Evolutionary conservation across 495 filamentous ascomycete genomes (phyloP), one percentile per base, ranked within the genome.

Genomic region (Neurospora sp.): DNA sequence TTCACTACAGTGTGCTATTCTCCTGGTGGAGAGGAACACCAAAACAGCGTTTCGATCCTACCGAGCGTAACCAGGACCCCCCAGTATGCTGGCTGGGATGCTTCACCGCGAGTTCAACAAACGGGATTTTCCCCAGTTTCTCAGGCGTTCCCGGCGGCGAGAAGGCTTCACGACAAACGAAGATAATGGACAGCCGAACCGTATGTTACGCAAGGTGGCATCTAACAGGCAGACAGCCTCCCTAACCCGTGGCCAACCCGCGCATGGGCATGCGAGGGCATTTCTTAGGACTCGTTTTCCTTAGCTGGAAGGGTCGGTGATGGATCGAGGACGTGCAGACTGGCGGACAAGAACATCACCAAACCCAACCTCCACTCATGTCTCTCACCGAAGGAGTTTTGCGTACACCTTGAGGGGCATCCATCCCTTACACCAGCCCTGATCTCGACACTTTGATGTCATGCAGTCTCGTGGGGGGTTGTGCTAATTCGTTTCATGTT

Each of bases 51-150:
- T 62, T 28, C 48, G 15, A 62, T 62, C 54, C 54, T 34, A 66
- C 28, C 28, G 5, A 5, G 6, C 15, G 28, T 34, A 34, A 66
- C 54, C 54, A 66, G 54, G 54, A 66, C 6, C 54, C 54, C 54
- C 54, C 24, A 28, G 54, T 36, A 34, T 17, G 54, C 28, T 66
- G 54, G 54, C 54, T 1, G 54, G 54, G 54, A 19, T 66, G 54
- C 54, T 66, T 66, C 54, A 66, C 54, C 54, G 54, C 54, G 54
- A 66, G 54, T 66, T 66, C 54, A 66, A 66, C 54, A 66, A 66
- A 66, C 54, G 54, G 54, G 54, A 62, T 19, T 19, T 31, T 13
- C 45, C 54, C 54, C 5, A 34, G 28, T 66, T 66, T 66, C 54
- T 1, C 54, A 66, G 28, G 54, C 28, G 54, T 66, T 66, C 54